Base-by-base conservation (phyloP, 345 rosid genomes). In the Firmiana major region DNA sequence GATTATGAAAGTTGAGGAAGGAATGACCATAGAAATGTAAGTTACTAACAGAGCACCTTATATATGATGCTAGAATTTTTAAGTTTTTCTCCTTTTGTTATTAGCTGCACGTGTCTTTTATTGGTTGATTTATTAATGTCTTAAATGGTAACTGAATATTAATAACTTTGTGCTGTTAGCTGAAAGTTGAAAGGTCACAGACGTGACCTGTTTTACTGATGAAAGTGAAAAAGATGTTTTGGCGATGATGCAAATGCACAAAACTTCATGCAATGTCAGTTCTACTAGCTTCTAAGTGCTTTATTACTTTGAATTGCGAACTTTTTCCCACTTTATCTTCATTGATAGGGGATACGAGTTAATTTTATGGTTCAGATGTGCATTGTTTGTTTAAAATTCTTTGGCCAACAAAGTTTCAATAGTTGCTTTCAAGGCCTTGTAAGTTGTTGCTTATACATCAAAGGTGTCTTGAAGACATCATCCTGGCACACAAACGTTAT, bases 1-100 rank as follows among this genome's bases (percentile, higher is more conserved):
- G 99, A 74, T 92, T 79, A 77, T 92, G 79, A 93, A 88, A 88
- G 91, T 95, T 78, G 99, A 95, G 81, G 94, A 90, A 77, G 99
- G 98, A 81, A 95, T 95, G 99, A 93, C 98, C 5, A 4, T 86
- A 72, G 98, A 95, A 85, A 88, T 95, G 99, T 95, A 92, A 92
- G 93, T 78, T 71, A 42, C 46, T 75, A 57, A 69, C 71, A 63
- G 72, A 72, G 22, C 42, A 24, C 66, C 21, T 46, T 21, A 13
- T 71, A 43, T 36, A 57, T 19, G 43, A 31, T 71, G 43, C 51
- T 57, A 24, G 51, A 73, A 19, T 76, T 55, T 65, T 10, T 60
- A 46, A 57, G 51, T 24, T 75, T 62, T 40, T 58, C 38, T 22
- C 24, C 40, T 9, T 42, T 4, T 60, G 9, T 4, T 7, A 48